Evolutionary conservation across 2,329 filamentous ascomycete genomes (phyloP).

Genomic region (Hypomyces perniciosus): DNA sequence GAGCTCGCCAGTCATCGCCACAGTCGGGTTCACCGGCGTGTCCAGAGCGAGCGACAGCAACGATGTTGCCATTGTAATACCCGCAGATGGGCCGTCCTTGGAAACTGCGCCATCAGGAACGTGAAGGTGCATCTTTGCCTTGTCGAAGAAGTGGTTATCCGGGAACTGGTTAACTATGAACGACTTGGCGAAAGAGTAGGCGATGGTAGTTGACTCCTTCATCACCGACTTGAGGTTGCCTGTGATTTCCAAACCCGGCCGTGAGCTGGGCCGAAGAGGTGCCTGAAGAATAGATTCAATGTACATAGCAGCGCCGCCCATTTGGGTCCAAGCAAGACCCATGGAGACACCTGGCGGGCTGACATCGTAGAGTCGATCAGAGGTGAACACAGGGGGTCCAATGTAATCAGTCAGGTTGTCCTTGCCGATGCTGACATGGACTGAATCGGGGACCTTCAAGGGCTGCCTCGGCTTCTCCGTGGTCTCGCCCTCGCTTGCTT

Average conservation of each 20-base stretch:
- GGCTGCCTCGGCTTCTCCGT: slow-evolving; percentile 68
- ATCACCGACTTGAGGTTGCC: slow-evolving; percentile 94
- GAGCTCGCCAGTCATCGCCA: slow-evolving; percentile 97
- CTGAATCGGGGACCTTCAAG: slow-evolving; percentile 76
- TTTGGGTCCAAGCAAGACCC: slow-evolving; percentile 96
- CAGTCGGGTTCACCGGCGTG: slow-evolving; percentile 69
- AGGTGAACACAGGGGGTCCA: slow-evolving; percentile 89
- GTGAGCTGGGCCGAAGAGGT: slow-evolving; percentile 65
- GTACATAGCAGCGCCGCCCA: slow-evolving; percentile 94
- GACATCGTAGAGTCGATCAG: slow-evolving; percentile 88
- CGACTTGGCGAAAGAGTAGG: slow-evolving; percentile 92
- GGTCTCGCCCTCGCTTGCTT: slow-evolving; percentile 31
- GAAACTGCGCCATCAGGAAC: slow-evolving; percentile 93
- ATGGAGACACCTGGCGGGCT: slow-evolving; percentile 93
- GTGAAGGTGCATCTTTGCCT: slow-evolving; percentile 90
- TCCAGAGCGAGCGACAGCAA: slow-evolving; percentile 80
- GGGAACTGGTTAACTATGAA: slow-evolving; percentile 79
- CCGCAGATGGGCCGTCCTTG: slow-evolving; percentile 89
- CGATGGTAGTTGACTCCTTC: slow-evolving; percentile 95
- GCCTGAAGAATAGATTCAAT: slow-evolving; percentile 94
- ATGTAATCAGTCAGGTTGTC: slow-evolving; percentile 95
- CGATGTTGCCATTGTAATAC: slow-evolving; percentile 97
- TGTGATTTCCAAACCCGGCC: slow-evolving; percentile 80
- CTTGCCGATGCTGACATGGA: slow-evolving; percentile 81
- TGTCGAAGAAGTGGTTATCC: slow-evolving; percentile 92